Base-by-base conservation (phyloP, 805 yeast species). In the Hanseniaspora hatyaiensis region DNA sequence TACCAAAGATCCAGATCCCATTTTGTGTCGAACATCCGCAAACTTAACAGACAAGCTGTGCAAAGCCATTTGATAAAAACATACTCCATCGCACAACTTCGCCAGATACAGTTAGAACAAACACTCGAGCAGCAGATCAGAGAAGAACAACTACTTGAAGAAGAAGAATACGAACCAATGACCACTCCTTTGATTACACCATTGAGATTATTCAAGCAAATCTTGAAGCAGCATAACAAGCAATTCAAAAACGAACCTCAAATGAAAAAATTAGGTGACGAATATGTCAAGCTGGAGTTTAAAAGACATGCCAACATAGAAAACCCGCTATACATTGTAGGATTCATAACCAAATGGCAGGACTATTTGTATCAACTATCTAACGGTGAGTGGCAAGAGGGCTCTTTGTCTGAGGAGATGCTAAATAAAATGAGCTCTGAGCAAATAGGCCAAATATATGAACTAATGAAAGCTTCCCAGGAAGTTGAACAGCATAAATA, bases 291-390 rank as follows among this genome's bases (percentile, higher is more conserved):
- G 59, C 75, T 80, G 30, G 99, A 92, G 65, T 92, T 92, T 68
- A 77, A 78, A 56, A 80, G 88, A 6, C 98, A 92, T 65, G 74
- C 78, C 51, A 64, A 68, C 40, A 73, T 81, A 6, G 95, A 86
- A 54, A 87, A 92, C 61, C 97, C 99, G 3, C 70, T 86, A 20
- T 94, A 89, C 59, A 86, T 92, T 29, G 87, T 92, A 9, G 98
- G 96, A 9, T 92, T 92, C 56, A 69, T 92, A 52, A 77, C 94
- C 1, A 80, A 85, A 51, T 92, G 99, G 99, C 98, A 92, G 63
- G 89, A 81, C 52, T 83, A 83, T 57, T 68, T 82, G 52, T 66
- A 70, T 11, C 65, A 68, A 60, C 72, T 83, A 20, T 72, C 75
- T 24, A 75, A 72, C 31, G 82, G 75, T 11, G 67, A 69, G 40